Evolutionary conservation across 257 asterid species (phyloP).

Genomic region (Gentiana straminea): DNA sequence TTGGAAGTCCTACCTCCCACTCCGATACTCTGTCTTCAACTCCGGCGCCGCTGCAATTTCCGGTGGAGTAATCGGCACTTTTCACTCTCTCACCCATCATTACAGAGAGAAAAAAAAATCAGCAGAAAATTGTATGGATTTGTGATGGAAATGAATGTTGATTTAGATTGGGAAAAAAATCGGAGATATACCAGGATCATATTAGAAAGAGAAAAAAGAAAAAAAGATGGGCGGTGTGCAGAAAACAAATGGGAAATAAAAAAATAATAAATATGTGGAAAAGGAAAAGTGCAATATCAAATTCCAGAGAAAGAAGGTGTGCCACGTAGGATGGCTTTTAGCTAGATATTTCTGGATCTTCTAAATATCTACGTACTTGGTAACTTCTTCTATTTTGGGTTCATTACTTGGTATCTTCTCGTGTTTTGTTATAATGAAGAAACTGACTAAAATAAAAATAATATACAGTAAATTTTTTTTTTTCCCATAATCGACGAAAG

Average conservation of each 20-base stretch:
- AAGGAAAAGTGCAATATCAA: conserved; percentile 45
- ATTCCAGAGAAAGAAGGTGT: conserved; percentile 17
- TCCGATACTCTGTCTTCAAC: conserved; percentile 36
- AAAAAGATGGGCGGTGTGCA: conserved; percentile 3
- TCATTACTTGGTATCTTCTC: no score
- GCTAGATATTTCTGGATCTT: conserved; percentile 40
- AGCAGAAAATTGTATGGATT: neutral
- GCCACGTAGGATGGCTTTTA: conserved; percentile 49
- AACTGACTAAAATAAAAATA: no score
- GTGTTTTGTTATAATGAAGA: no score
- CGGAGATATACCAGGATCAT: conserved; percentile 5
- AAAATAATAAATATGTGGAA: conserved; percentile 8
- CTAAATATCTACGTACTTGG: conserved; percentile 18
- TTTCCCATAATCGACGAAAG: no score
- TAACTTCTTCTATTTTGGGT: neutral
- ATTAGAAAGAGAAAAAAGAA: conserved; percentile 7
- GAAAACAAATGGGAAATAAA: neutral
- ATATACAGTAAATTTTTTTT: no score
- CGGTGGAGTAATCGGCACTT: conserved; percentile 17
- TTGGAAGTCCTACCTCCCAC: conserved; percentile 82
- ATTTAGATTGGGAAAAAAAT: neutral
- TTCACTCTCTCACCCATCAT: conserved; percentile 53
- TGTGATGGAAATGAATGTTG: neutral
- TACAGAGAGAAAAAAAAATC: neutral
- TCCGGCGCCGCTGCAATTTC: conserved; percentile 17